phyloP scores from a whole-genome alignment of 1,139 yeast species.

The Suhomyces wounanorum region DNA sequence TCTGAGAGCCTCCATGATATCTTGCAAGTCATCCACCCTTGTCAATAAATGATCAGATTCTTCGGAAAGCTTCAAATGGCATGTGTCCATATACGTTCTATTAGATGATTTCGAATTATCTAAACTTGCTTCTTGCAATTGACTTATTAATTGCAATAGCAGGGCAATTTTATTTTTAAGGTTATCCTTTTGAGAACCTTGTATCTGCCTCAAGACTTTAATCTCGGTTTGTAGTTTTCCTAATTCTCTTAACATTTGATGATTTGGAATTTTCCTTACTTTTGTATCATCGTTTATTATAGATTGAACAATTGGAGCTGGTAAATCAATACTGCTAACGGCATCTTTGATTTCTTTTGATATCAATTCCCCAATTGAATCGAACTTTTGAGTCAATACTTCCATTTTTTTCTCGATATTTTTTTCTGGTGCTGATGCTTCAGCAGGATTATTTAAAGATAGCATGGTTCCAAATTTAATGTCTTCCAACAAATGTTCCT shows the following conservation, averaged over 20 bases:
- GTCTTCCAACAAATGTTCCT: constrained; percentile 63
- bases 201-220: constrained; percentile 65
- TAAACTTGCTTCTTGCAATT: constrained; percentile 48
- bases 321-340: constrained; percentile 26
- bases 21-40: constrained; percentile 88
- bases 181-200: constrained; percentile 43
- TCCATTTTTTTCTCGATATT: constrained; percentile 34
- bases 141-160: constrained; percentile 50
- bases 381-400: constrained; percentile 31
- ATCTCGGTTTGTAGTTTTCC: constrained; percentile 54
- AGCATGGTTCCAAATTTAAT: constrained; percentile 62
- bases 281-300: constrained; percentile 5
- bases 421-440: constrained; percentile 20
- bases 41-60: constrained; percentile 77
- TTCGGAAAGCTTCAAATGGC: constrained; percentile 71
- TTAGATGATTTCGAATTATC: constrained; percentile 49
- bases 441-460: constrained; percentile 48
- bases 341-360: constrained; percentile 27
- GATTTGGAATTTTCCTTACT: not conserved
- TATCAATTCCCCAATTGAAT: constrained; percentile 27
- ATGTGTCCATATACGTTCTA: constrained; percentile 72
- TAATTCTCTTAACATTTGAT: constrained; percentile 23
- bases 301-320: constrained; percentile 14
- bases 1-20: constrained; percentile 83
- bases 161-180: constrained; percentile 47